phyloP scores from a whole-genome alignment of 2,329 filamentous ascomycete genomes.

The Ceratocystis colombiana region DNA sequence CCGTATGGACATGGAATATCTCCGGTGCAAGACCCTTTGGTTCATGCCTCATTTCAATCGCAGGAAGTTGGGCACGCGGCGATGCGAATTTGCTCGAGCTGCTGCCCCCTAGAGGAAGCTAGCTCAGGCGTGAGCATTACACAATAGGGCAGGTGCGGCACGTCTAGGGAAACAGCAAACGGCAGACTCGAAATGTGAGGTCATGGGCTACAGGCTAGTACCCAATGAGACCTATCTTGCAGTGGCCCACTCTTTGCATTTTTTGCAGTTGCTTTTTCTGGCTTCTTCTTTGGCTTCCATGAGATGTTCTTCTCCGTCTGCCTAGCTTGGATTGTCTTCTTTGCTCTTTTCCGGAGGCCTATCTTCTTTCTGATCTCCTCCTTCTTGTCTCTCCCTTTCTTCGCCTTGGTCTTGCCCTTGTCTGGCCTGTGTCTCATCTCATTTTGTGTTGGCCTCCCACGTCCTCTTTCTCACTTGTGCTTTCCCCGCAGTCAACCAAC shows the following conservation, averaged over 20 bases:
- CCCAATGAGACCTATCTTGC: background rate
- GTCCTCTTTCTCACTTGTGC: background rate
- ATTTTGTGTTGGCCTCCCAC: background rate
- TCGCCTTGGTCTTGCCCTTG: background rate
- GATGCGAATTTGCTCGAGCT: background rate
- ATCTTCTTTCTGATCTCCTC: background rate
- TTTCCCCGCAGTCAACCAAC: background rate
- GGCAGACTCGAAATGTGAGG: background rate
- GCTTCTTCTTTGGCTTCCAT: background rate
- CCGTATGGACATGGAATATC: background rate
- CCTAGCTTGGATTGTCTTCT: background rate
- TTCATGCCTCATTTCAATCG: slow-evolving; percentile 9
- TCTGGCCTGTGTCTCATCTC: slow-evolving; percentile 13
- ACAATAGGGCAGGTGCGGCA: slow-evolving; percentile 1
- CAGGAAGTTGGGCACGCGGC: background rate
- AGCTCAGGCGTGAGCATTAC: background rate
- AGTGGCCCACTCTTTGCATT: background rate
- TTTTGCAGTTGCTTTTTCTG: background rate
- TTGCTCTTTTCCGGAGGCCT: background rate
- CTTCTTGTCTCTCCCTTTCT: background rate
- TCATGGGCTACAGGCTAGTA: background rate
- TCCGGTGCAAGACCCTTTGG: background rate
- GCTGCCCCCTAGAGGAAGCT: background rate
- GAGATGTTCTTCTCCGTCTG: background rate
- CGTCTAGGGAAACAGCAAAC: background rate